These are phyloP conservation scores for Carex parvula DNA, from an alignment of 176 grass and related monocot genomes.

Conservation along the genomic window DNA sequence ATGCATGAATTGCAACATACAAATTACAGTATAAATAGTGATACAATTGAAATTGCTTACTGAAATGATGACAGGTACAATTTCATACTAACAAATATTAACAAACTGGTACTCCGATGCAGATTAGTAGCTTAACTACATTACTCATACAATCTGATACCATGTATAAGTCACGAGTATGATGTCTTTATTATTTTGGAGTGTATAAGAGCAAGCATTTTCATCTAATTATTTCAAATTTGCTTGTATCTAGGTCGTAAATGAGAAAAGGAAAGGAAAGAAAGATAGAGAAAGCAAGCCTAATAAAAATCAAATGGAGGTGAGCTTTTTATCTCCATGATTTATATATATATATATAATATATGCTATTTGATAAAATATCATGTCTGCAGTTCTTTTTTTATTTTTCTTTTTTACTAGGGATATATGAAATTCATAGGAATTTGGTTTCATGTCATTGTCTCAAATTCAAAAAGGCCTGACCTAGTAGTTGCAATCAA, in stretches of 20 bases:
- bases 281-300: conserved; percentile 65
- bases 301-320: conserved; percentile 66
- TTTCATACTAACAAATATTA: background rate
- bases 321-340: conserved; percentile 20
- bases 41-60: too few species aligned
- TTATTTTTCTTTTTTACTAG: background rate
- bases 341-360: background rate
- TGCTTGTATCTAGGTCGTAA: conserved; percentile 46
- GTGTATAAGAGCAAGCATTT: background rate
- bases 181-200: conserved; percentile 23
- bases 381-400: background rate
- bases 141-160: background rate
- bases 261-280: conserved; percentile 60
- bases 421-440: background rate
- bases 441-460: background rate
- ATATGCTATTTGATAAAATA: background rate
- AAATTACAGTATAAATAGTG: background rate
- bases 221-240: conserved; percentile 2
- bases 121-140: background rate
- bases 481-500: background rate
- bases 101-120: background rate
- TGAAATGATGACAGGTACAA: background rate
- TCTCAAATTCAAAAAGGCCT: background rate
- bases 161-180: background rate
- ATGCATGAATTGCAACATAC: background rate